Evolutionary conservation across 1,284 basidiomycete genomes (phyloP), one percentile per base, ranked within the genome.

Genomic region (Hypsizygus ulmarius): DNA sequence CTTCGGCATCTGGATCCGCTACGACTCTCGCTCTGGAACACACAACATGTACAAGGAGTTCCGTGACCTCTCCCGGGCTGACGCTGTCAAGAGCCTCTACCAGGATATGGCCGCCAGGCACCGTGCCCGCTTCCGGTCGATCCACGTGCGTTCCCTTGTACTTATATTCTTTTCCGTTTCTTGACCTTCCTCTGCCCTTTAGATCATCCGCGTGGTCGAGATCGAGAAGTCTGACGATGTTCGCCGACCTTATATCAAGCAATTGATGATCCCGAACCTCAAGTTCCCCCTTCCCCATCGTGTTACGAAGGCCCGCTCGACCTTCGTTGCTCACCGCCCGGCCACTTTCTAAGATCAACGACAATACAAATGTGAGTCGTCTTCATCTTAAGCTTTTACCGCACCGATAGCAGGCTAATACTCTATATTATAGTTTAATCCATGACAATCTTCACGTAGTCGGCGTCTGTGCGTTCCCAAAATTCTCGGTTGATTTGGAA

Each of bases 101-200:
- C 96, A 99, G 78, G 96, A 99, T 77, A 98, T 99, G 96, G 93
- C 97, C 65, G 94, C 96, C 57, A 85, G 95, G 61, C 97, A 99
- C 77, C 93, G 96, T 77, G 96, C 96, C 59, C 93, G 97, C 67
- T 99, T 98, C 87, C 84, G 96, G 73, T 97, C 92, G 47, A 96
- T 99, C 73, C 94, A 97, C 74, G 91, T 93, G 61, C 57, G 85
- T 73, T 25, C 7, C n/a, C 12, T 25, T 3, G 7, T 41, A 1
- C 35, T 10, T 45, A 11, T 21, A 7, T n/a, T 42, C 53, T 39
- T 55, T 44, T 3, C 21, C 21, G 7, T 25, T 25, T 39, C 45
- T 32, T 10, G 8, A 4, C 9, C 37, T 52, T 37, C 55, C 43
- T 1, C 25, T 56, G 3, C 8, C 25, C 25, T 19, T 45, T 18